Conservation (phyloP, 257 asterid genomes). For the Jasminum sambac region DNA sequence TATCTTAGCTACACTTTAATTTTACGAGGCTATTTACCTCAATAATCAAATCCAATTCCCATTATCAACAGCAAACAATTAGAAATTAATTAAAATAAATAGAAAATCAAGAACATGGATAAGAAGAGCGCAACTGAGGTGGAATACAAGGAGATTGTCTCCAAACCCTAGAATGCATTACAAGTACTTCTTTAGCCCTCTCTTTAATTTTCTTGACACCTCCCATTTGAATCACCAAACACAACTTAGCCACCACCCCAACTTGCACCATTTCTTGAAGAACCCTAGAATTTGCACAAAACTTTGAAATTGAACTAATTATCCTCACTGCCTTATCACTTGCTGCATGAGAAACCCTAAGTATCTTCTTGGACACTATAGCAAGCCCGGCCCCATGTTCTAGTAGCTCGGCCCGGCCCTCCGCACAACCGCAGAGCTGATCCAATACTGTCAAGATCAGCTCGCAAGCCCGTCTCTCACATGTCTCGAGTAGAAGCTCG, state of each 20-base stretch:
- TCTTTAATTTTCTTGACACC: slow-evolving; percentile 44
- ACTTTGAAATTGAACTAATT: slow-evolving; percentile 43
- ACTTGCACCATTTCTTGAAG: slow-evolving; percentile 67
- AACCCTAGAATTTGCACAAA: slow-evolving; percentile 48
- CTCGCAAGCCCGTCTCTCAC: slow-evolving; percentile 50
- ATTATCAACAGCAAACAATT: not conserved
- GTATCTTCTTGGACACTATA: slow-evolving; percentile 67
- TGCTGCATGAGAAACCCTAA: slow-evolving; percentile 66
- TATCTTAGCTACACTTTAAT: not conserved
- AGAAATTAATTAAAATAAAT: not conserved
- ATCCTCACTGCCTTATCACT: slow-evolving; percentile 64
- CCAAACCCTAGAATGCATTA: slow-evolving; percentile 76
- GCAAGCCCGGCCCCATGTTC: slow-evolving; percentile 72
- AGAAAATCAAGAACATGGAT: slow-evolving; percentile 37
- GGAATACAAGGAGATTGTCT: slow-evolving; percentile 64
- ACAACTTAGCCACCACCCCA: slow-evolving; percentile 75
- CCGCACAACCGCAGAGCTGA: slow-evolving; percentile 72
- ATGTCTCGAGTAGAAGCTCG: slow-evolving; percentile 50
- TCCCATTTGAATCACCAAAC: slow-evolving; percentile 66
- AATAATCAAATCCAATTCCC: not conserved
- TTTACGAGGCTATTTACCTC: not conserved
- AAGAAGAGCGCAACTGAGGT: slow-evolving; percentile 45
- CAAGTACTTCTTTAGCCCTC: slow-evolving; percentile 52
- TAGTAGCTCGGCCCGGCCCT: slow-evolving; percentile 72
- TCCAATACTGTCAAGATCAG: slow-evolving; percentile 47